Evolutionary conservation across 2,329 filamentous ascomycete species (phyloP).

Genomic region (Trichoderma brevicompactum): DNA sequence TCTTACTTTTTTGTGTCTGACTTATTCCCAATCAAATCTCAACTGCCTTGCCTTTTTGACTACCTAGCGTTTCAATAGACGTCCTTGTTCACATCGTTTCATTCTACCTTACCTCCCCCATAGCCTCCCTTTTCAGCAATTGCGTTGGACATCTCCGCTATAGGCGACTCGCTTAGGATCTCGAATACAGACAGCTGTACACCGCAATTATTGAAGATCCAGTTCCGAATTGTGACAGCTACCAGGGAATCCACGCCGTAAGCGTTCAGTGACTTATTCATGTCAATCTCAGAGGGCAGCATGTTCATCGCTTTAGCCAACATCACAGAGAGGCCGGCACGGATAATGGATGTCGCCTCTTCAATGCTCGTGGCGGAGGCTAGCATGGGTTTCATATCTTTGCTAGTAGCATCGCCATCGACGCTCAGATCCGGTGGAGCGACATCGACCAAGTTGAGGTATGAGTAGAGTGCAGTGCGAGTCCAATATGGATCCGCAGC

Average conservation of each 20-base stretch:
- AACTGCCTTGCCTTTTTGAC: too few species aligned
- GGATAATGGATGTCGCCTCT: constrained; percentile 43
- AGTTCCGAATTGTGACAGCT: constrained; percentile 57
- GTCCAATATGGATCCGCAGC: constrained; percentile 60
- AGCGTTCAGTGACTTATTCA: constrained; percentile 45
- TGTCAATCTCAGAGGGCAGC: constrained; percentile 51
- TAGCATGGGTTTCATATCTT: constrained; percentile 43
- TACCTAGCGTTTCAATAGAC: too few species aligned
- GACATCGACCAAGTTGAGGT: constrained; percentile 55
- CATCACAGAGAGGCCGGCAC: constrained; percentile 46
- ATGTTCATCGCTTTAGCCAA: constrained; percentile 52
- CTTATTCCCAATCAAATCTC: not conserved
- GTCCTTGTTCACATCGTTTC: not conserved
- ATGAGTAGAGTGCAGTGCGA: constrained; percentile 53
- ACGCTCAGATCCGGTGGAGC: constrained; percentile 39
- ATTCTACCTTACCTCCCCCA: constrained; percentile 29
- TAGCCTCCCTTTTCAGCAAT: constrained; percentile 44
- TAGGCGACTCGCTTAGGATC: constrained; percentile 50
- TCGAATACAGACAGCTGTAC: constrained; percentile 54
- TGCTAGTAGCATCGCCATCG: constrained; percentile 29
- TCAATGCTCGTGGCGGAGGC: constrained; percentile 36
- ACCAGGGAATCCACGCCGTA: constrained; percentile 60
- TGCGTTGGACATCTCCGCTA: constrained; percentile 43
- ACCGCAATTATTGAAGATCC: constrained; percentile 51
- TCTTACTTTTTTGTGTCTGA: not conserved